Conservation (phyloP, 2,329 filamentous ascomycete species). For the Epichloe bromicola region DNA sequence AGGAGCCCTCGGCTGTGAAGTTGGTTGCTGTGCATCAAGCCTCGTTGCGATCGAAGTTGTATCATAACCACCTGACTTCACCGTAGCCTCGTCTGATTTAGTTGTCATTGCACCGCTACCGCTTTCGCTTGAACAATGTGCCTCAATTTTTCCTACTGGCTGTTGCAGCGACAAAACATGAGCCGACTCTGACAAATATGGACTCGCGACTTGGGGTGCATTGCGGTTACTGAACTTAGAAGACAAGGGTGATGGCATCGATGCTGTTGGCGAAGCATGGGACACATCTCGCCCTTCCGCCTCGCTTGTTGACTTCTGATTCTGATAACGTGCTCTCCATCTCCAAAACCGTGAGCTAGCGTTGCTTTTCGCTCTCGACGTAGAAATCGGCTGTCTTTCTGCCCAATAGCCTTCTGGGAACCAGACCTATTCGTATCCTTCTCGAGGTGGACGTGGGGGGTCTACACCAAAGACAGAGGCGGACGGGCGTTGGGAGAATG, state of each 20-base stretch:
- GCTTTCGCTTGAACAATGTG: slow-evolving; percentile 6
- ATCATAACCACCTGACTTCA: background rate
- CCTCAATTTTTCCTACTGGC: slow-evolving; percentile 8
- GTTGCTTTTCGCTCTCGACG: slow-evolving; percentile 19
- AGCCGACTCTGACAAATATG: slow-evolving; percentile 33
- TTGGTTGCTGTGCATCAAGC: slow-evolving; percentile 1
- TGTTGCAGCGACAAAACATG: slow-evolving; percentile 35
- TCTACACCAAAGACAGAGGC: slow-evolving; percentile 25
- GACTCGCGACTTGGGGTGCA: slow-evolving; percentile 20
- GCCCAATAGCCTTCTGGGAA: slow-evolving; percentile 50
- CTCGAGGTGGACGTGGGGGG: slow-evolving; percentile 40
- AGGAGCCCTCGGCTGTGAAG: background rate
- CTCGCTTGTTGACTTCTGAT: slow-evolving; percentile 24
- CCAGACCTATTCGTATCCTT: slow-evolving; percentile 50
- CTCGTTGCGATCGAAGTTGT: background rate
- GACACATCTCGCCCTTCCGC: slow-evolving; percentile 12
- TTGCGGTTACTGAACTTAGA: slow-evolving; percentile 6
- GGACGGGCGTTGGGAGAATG: slow-evolving; percentile 4
- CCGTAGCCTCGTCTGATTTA: background rate
- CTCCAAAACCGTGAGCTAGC: slow-evolving; percentile 24
- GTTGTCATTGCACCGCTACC: slow-evolving; percentile 5
- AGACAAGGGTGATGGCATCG: slow-evolving; percentile 6
- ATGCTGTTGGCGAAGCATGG: slow-evolving; percentile 14
- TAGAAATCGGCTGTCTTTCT: slow-evolving; percentile 30
- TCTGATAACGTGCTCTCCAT: slow-evolving; percentile 26